Conservation (phyloP, 345 rosid genomes). For the Populus euphratica region DNA sequence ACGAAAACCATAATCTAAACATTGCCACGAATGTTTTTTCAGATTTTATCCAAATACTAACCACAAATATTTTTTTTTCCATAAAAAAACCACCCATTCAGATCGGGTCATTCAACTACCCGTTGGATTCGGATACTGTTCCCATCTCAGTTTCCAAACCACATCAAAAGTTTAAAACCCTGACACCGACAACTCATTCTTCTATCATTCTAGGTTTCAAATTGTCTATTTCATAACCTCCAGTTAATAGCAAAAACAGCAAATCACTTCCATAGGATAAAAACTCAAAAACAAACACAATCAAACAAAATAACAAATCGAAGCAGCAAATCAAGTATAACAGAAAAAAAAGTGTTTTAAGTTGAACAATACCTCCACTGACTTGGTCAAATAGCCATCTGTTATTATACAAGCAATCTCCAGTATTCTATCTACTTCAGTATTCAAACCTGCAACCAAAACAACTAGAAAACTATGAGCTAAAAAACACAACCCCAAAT, state of each 20-base stretch:
- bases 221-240: too few relatives aligned
- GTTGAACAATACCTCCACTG: constrained; percentile 57
- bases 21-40: too few relatives aligned
- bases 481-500: not conserved
- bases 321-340: not conserved
- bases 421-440: constrained; percentile 76
- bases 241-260: not conserved
- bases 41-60: too few relatives aligned
- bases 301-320: not conserved
- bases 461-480: constrained; percentile 13
- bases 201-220: too few relatives aligned
- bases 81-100: too few relatives aligned
- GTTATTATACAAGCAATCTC: constrained; percentile 96
- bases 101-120: too few relatives aligned
- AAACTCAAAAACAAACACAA: not conserved
- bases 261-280: not conserved
- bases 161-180: too few relatives aligned
- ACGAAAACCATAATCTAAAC: too few relatives aligned
- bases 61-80: too few relatives aligned
- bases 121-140: too few relatives aligned
- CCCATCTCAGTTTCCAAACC: too few relatives aligned
- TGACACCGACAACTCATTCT: too few relatives aligned
- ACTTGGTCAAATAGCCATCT: constrained; percentile 64
- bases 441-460: constrained; percentile 55
- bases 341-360: not conserved